Conservation (phyloP, 176 grass and related monocot species). For the Oryza glumipatula region DNA sequence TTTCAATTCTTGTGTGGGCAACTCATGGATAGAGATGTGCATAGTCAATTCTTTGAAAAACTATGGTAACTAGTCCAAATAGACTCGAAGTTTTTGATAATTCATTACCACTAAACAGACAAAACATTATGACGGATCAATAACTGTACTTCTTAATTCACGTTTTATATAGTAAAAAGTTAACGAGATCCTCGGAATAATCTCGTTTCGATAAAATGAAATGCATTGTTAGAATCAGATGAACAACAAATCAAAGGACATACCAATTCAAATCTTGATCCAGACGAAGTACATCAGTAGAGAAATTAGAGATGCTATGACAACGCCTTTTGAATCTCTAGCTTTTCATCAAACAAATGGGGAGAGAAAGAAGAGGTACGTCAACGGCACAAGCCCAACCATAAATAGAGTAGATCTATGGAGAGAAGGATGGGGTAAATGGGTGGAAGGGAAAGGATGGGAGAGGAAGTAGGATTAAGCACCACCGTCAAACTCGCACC, state of each 20-base stretch:
- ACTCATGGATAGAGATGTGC: background rate
- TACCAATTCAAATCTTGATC: slow-evolving; percentile 12
- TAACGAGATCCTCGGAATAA: background rate
- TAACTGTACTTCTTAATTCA: background rate
- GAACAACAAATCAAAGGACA: background rate
- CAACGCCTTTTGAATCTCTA: background rate
- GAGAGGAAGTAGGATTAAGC: slow-evolving; percentile 38
- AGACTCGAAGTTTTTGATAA: background rate
- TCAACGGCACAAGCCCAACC: background rate
- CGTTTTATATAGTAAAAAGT: background rate
- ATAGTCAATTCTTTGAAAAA: background rate
- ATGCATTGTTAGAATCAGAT: background rate
- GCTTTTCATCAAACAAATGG: background rate
- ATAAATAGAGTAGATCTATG: slow-evolving; percentile 31
- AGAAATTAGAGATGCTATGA: background rate
- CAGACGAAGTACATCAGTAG: background rate
- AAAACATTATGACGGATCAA: background rate
- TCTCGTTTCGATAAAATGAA: background rate
- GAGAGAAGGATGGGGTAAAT: background rate
- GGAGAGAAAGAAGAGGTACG: slow-evolving; percentile 25
- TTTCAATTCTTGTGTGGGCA: background rate
- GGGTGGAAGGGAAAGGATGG: slow-evolving; percentile 38
- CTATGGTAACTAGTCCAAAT: background rate
- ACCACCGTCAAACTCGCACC: slow-evolving; percentile 4
- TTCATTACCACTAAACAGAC: background rate